Evolutionary conservation across 2,329 filamentous ascomycete genomes (phyloP), one percentile per base, ranked within the genome.

Genomic region (Akanthomyces muscarius): DNA sequence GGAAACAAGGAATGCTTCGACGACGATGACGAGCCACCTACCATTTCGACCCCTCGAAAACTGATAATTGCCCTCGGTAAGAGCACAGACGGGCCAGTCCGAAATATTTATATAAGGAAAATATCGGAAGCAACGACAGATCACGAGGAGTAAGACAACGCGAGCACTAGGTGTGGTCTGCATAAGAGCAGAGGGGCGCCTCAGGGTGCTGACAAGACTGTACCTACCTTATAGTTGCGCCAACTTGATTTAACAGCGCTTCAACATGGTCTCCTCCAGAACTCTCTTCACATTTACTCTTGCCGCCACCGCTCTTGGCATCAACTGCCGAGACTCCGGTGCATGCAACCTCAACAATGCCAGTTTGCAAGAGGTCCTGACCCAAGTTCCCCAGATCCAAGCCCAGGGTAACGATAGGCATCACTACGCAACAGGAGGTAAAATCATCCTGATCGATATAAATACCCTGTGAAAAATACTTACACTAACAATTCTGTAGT

Each of bases 271-370:
- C 28, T 59, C 61, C 25, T 21, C 56, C 51, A 25, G 53, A 33
- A 25, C 60, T n/a, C 4, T 65, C 42, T 44, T 58, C 13, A 47
- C 62, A 21, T 45, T 66, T 54, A 21, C 21, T 21, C 21, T 21
- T 21, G 21, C 21, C 21, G 21, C 21, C 47, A 52, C 64, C 1
- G 64, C 66, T 0, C 61, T 65, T 1, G 67, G 66, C 36, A 67
- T 64, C 30, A 67, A 67, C 57, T 68, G 67, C 60, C 56, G 65
- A 36, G 66, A 63, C 44, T 67, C 67, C 5, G 65, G 21, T 21
- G 21, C 21, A 21, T 21, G 21, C 21, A 21, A 21, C 21, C 21
- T 21, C 21, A 21, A 21, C 21, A 21, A 21, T 21, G 21, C 21
- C 21, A 21, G 21, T 21, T 21, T 21, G 21, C 21, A 1, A 21